Evolutionary conservation across 2,329 filamentous ascomycete genomes (phyloP).

Genomic region (Aureobasidium mangrovei): DNA sequence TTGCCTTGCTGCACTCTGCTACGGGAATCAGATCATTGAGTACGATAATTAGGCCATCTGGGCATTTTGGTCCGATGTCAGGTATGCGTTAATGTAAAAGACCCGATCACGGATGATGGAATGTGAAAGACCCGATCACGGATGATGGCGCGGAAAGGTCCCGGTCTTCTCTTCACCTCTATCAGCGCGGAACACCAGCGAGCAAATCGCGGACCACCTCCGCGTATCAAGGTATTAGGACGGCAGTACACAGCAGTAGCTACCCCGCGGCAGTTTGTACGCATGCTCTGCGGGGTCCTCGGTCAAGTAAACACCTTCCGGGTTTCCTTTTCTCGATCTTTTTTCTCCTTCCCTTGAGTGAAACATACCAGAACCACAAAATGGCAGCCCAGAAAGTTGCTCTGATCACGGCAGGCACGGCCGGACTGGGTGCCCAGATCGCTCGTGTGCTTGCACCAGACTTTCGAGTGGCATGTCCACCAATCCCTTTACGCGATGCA

Average conservation of each 20-base stretch:
- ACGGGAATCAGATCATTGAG: too few species aligned
- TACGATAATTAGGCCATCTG: too few species aligned
- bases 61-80: too few species aligned
- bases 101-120: background rate
- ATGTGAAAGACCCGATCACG: background rate
- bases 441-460: slow-evolving; percentile 39
- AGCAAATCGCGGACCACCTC: background rate
- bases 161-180: background rate
- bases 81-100: too few species aligned
- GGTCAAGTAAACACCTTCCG: slow-evolving; percentile 2
- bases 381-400: slow-evolving; percentile 19
- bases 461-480: slow-evolving; percentile 34
- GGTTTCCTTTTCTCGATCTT: background rate
- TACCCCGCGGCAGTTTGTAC: slow-evolving; percentile 7
- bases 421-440: slow-evolving; percentile 40
- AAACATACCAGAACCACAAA: background rate
- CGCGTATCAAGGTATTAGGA: slow-evolving; percentile 3
- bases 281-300: background rate
- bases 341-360: background rate
- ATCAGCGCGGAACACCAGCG: background rate
- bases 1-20: background rate
- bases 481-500: background rate
- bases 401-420: slow-evolving; percentile 39
- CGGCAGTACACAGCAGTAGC: slow-evolving; percentile 1
- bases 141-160: too few species aligned